Evolutionary conservation across 352 stramenopile genomes (phyloP).

Genomic region (Globisporangium cystogenes): DNA sequence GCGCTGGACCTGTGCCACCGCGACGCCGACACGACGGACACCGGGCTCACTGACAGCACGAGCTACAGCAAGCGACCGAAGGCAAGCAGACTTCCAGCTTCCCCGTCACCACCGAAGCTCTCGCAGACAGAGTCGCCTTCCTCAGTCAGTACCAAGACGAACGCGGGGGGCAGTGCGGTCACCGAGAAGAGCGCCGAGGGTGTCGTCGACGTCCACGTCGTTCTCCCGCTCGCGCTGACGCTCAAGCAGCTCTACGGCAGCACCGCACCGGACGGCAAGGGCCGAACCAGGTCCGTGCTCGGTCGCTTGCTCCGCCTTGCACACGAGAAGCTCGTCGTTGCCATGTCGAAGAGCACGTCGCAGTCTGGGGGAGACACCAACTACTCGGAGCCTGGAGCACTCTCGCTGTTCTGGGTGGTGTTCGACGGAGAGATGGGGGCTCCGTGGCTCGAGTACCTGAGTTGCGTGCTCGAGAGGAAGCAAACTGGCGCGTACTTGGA

Average conservation of each 20-base stretch:
- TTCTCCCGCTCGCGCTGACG: slow-evolving; percentile 34
- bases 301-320: slow-evolving; percentile 23
- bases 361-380: not conserved
- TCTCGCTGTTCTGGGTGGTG: slow-evolving; percentile 29
- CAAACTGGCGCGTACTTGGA: not conserved
- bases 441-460: slow-evolving; percentile 35
- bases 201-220: slow-evolving; percentile 14
- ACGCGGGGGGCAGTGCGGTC: too few species aligned
- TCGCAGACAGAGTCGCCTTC: not conserved
- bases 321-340: slow-evolving; percentile 20
- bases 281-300: slow-evolving; percentile 29
- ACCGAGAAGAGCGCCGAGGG: not conserved
- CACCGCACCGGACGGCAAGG: slow-evolving; percentile 24
- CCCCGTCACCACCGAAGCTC: not conserved
- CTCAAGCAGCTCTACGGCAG: slow-evolving; percentile 43
- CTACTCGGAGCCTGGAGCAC: too few species aligned
- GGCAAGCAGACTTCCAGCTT: not conserved
- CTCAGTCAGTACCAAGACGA: not conserved
- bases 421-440: slow-evolving; percentile 36
- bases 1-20: slow-evolving; percentile 18
- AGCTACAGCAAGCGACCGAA: not conserved
- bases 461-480: slow-evolving; percentile 17
- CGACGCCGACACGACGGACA: not conserved
- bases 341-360: not conserved
- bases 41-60: not conserved